Evolutionary conservation across 305 asterid species (phyloP), one percentile per base, ranked within the genome.

Genomic region (Solanum chacoense): DNA sequence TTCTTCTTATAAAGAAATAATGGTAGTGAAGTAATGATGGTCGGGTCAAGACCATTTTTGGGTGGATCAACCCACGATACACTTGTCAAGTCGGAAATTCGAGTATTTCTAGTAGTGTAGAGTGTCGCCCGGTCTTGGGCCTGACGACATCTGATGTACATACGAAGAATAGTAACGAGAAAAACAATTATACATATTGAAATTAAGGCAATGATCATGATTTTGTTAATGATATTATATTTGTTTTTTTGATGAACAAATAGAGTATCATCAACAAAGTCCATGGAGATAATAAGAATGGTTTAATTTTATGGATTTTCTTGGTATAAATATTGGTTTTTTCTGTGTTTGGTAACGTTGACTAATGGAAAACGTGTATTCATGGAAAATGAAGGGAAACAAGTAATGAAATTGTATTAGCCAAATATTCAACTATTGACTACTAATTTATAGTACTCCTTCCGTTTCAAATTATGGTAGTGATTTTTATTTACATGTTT

Each of bases 21-120:
- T 31, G 99, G 99, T 71, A 96, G 86, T 36, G 94, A 90, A 14
- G 92, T 93, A 87, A 96, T 89, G 2, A 93, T 89, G 1, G 93
- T 55, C 7, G 95, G 94, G 80, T 94, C 94, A 16, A 95, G 94
- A 85, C 99, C 97, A 29, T 90, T 78, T 55, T 42, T 93, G 0
- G 95, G 95, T 81, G 86, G 72, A 36, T 45, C 72, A 42, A 76
- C 88, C 55, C 20, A 74, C 80, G 94, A 50, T 50, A 6, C 59
- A 28, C 67, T 42, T 0, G 90, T 87, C 63, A 59, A 28, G 9
- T 93, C 34, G 80, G 91, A 40, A 91, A 93, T 20, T 75, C 5
- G 81, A 20, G 45, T 2, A 22, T 20, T 67, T 38, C 91, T 91
- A 24, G 92, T 55, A 18, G 67, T 55, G 67, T 55, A 55, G 67